Base-by-base conservation (phyloP, 345 rosid genomes). In the Draba incana region DNA sequence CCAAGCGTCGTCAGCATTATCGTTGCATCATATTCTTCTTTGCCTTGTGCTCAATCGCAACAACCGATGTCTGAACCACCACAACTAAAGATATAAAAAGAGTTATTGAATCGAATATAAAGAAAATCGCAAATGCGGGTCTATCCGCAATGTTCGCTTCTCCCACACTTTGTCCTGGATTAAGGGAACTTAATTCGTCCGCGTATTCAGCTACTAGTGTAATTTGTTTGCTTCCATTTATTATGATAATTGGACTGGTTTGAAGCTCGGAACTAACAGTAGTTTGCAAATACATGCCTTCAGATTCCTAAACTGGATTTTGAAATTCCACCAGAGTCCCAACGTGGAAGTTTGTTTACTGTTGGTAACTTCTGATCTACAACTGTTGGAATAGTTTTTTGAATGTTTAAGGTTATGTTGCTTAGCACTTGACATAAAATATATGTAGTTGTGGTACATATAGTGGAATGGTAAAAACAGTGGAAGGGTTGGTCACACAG, bases 281-380 rank as follows among this genome's bases (percentile, higher is more conserved):
- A 16, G 28, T 60, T 49, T n/a, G 5, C 55, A 11, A n/a, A n/a
- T n/a, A 10, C 50, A 44, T 45, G 2, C 33, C 2, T 76, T 69
- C 80, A 93, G 98, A 88, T 93, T 78, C 96, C 96, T 62, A 89
- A 93, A 69, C 76, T 93, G 76, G 89, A 88, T 72, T 93, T 93
- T 71, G 98, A 93, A 81, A 90, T 93, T 78, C 98, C 98, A 49
- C 84, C 94, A 20, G 98, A 90, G 89, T 90, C 97, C 74, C 98
- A 90, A 69, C 85, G 84, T 31, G 98, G 98, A 71, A 88, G 87
- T 77, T 77, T 93, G 70, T 93, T 97, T 44, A 90, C 97, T 2
- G 97, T 92, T n/a, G n/a, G n/a, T n/a, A n/a, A n/a, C n/a, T n/a
- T n/a, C n/a, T n/a, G n/a, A n/a, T n/a, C n/a, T n/a, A n/a, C n/a